A percentile compares a stretch with the other conserved stretches of the same genome.
phyloP scores from a whole-genome alignment of 768 basidiomycete genomes.

The Tylopilus subfusipes region DNA sequence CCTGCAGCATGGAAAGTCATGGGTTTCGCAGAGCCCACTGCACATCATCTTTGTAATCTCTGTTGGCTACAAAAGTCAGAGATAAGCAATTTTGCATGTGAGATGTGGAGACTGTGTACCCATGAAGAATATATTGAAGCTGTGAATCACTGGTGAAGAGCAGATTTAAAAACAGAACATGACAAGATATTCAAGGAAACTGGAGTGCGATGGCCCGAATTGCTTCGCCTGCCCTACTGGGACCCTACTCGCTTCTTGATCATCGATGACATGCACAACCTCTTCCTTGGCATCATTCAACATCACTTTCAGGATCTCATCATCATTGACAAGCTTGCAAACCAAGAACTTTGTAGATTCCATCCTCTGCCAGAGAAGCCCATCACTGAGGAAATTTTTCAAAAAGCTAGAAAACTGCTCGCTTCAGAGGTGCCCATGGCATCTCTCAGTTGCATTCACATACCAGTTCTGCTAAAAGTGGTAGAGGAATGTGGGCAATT shows the following conservation, averaged over 20 bases:
- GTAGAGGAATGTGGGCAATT: neutral
- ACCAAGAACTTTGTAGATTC: neutral
- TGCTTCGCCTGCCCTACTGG: slow-evolving; percentile 36
- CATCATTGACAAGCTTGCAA: slow-evolving; percentile 3
- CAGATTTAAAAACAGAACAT: too few species aligned
- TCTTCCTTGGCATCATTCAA: slow-evolving; percentile 23
- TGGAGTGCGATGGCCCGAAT: slow-evolving; percentile 10
- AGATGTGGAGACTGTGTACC: neutral
- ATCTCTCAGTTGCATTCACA: neutral
- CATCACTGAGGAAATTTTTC: neutral
- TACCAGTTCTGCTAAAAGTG: neutral
- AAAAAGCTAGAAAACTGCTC: neutral
- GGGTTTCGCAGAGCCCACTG: too few species aligned
- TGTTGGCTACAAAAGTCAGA: neutral
- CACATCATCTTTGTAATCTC: neutral
- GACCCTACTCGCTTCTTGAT: slow-evolving; percentile 27
- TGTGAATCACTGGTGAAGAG: too few species aligned
- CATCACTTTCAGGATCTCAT: slow-evolving; percentile 10
- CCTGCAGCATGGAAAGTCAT: too few species aligned
- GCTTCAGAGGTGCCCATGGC: neutral
- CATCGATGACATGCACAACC: slow-evolving; percentile 40
- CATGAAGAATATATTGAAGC: too few species aligned
- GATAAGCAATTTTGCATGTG: neutral
- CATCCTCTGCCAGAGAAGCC: neutral
- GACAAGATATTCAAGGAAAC: too few species aligned